Base-by-base conservation (phyloP, 2,329 filamentous ascomycete species). In the Curvularia sp. region DNA sequence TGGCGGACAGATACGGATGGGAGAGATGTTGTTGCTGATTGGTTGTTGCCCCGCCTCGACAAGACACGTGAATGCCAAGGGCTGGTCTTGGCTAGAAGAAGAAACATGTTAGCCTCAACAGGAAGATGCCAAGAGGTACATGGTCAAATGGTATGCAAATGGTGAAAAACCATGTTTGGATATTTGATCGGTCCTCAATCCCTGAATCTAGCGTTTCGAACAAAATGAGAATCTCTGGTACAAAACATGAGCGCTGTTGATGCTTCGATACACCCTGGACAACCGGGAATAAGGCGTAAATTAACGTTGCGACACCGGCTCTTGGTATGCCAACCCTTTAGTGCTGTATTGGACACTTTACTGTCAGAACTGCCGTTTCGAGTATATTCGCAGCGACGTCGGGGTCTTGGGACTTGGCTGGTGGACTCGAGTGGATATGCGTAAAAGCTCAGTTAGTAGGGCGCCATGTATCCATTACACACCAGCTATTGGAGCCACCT, bases 311-410 rank as follows among this genome's bases (percentile, higher is more conserved):
- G 61, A 69, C 59, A 65, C 62, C 62, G 61, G 64, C 33, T 65
- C 64, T 72, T 68, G 66, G 64, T 63, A 64, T 73, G 68, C 73
- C 73, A 75, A 75, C 62, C 69, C 72, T 72, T 71, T 75, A 75
- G 73, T 71, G 73, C 72, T 55, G 64, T 58, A 43, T 71, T 73
- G 68, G 42, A 75, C 60, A 57, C 53, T 51, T 57, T 60, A 54
- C 43, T 62, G 35, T 44, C 20, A 58, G 64, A 54, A 31, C 66
- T 72, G 38, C 71, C 70, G 62, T 63, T 67, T 73, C 58, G 59
- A 69, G 71, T 53, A 72, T 67, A 57, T 64, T 51, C 49, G 54
- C 39, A 50, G 56, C 62, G 53, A 59, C 52, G 47, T 60, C 56
- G 54, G 53, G 39, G 50, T 12, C 52, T 22, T 53, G 20, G 22